Evolutionary conservation across 495 filamentous ascomycete genomes (phyloP).

Genomic region (Penicillium diatomitis): DNA sequence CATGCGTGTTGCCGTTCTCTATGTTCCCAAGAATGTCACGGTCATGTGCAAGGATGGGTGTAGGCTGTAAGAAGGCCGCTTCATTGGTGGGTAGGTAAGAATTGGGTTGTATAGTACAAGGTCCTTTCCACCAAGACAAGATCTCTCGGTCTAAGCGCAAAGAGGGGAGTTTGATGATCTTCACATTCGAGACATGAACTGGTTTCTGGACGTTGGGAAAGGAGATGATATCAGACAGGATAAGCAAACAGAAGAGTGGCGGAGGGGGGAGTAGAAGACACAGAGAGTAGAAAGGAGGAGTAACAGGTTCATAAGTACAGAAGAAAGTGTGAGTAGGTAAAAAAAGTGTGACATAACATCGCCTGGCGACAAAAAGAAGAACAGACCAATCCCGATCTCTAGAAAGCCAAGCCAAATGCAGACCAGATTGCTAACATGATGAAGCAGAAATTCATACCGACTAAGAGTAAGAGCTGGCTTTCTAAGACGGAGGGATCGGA

Average conservation of each 20-base stretch:
- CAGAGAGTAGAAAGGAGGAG: conserved; percentile 12
- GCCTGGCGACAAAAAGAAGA: conserved; percentile 14
- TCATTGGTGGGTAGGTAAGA: too few species aligned
- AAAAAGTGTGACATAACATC: not conserved
- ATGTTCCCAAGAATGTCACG: too few species aligned
- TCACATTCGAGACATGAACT: conserved; percentile 11
- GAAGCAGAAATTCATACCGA: conserved; percentile 5
- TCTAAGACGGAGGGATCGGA: conserved; percentile 33
- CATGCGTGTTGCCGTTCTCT: too few species aligned
- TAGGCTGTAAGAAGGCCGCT: too few species aligned
- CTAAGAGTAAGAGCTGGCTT: conserved; percentile 1
- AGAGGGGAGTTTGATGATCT: not conserved
- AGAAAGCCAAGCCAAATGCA: conserved; percentile 11
- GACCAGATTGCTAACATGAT: conserved; percentile 8
- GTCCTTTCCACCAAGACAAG: too few species aligned
- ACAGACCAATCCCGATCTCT: conserved; percentile 17
- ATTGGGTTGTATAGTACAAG: too few species aligned
- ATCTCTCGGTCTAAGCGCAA: too few species aligned
- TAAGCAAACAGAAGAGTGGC: conserved; percentile 12
- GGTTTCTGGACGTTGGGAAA: not conserved
- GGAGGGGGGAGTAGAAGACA: conserved; percentile 14
- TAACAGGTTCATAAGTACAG: conserved; percentile 32
- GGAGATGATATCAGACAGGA: conserved; percentile 6
- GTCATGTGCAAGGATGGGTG: too few species aligned
- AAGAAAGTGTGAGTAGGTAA: conserved; percentile 18